Evolutionary conservation across 192 early-diverging fungal species (phyloP).

Genomic region (Haplosporangium gracile): DNA sequence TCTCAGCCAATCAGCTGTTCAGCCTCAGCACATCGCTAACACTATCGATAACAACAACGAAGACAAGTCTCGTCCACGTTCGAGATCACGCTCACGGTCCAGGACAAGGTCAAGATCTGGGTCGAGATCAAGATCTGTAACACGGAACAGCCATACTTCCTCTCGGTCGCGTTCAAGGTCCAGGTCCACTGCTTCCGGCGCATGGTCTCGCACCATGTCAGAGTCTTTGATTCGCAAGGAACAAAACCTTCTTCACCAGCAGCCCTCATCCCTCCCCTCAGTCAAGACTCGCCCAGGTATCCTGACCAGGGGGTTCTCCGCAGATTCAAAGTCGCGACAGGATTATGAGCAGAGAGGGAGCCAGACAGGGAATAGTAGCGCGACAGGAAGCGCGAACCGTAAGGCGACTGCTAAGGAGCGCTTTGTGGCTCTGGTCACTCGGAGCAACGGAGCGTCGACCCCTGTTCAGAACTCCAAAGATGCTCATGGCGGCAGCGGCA

Average conservation of each 20-base stretch:
- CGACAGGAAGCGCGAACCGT: constrained; percentile 10
- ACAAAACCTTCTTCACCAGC: not conserved
- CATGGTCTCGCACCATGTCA: constrained; percentile 28
- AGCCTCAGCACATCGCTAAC: not conserved
- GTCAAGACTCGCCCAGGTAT: constrained; percentile 29
- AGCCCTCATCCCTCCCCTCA: constrained; percentile 12
- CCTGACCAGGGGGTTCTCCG: constrained; percentile 39
- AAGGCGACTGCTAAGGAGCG: constrained; percentile 38
- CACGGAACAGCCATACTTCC: not conserved
- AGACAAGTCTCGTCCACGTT: constrained; percentile 12
- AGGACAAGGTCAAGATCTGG: constrained; percentile 25
- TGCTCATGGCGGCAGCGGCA: not conserved
- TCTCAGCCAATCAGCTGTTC: not conserved
- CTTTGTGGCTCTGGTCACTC: constrained; percentile 31
- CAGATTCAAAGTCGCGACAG: constrained; percentile 31
- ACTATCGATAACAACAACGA: not conserved
- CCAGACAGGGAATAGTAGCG: constrained; percentile 5
- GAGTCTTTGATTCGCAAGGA: constrained; percentile 18
- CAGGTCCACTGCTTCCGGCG: constrained; percentile 2
- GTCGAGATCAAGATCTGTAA: constrained; percentile 24
- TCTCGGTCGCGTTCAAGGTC: constrained; percentile 19
- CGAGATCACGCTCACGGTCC: constrained; percentile 24
- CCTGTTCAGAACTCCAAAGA: constrained; percentile 9
- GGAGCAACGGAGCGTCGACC: constrained; percentile 11
- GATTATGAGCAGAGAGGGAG: constrained; percentile 15